Evolutionary conservation across 2,329 filamentous ascomycete genomes (phyloP).

Genomic region (Alternaria arbusti): DNA sequence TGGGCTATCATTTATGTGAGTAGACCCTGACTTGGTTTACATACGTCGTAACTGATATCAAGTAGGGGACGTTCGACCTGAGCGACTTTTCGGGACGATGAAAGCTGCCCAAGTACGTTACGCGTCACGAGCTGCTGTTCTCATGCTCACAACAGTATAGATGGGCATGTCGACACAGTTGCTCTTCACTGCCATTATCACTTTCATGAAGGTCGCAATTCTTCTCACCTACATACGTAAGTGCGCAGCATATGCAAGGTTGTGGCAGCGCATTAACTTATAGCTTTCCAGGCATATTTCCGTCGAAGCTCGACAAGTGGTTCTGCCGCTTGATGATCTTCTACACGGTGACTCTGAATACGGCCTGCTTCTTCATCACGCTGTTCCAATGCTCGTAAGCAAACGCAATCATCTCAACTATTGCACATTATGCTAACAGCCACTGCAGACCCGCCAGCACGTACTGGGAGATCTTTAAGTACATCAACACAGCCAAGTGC

Average conservation of each 20-base stretch:
- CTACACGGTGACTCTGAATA: slow-evolving; percentile 28
- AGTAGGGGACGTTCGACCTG: slow-evolving; percentile 29
- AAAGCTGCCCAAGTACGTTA: slow-evolving; percentile 26
- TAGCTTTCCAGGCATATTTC: slow-evolving; percentile 28
- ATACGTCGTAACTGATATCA: neutral
- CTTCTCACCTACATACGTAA: slow-evolving; percentile 28
- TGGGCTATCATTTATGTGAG: slow-evolving; percentile 40
- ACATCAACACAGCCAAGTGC: slow-evolving; percentile 24
- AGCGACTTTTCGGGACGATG: slow-evolving; percentile 18
- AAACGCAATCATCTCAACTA: neutral
- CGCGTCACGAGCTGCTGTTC: too few relatives aligned
- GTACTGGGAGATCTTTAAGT: slow-evolving; percentile 37
- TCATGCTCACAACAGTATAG: slow-evolving; percentile 11
- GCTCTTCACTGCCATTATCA: slow-evolving; percentile 30
- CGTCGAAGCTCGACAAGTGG: slow-evolving; percentile 32
- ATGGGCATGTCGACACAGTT: slow-evolving; percentile 33
- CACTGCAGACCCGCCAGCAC: slow-evolving; percentile 22
- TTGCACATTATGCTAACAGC: neutral
- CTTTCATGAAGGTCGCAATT: slow-evolving; percentile 38
- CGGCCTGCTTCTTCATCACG: slow-evolving; percentile 31
- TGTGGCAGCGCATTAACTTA: neutral
- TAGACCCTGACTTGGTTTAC: neutral
- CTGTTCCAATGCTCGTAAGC: slow-evolving; percentile 41
- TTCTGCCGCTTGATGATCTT: slow-evolving; percentile 36
- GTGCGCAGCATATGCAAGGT: neutral